Evolutionary conservation across 2,329 filamentous ascomycete species (phyloP).

Genomic region (Ascocoryne sarcoides): DNA sequence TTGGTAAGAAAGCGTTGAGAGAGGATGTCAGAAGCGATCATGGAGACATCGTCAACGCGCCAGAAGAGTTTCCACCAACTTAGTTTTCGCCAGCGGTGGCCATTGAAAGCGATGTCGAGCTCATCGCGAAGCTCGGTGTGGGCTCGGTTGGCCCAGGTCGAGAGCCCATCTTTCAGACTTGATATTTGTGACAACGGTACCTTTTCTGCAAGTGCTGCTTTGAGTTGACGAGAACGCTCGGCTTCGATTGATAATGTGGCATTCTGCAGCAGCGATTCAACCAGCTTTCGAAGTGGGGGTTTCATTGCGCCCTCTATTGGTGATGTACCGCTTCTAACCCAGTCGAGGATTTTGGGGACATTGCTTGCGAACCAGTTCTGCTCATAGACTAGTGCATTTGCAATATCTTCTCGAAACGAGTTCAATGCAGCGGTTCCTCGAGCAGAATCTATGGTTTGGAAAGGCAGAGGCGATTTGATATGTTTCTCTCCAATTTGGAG

Average conservation of each 20-base stretch:
- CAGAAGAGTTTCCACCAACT: conserved; percentile 95
- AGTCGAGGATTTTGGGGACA: conserved; percentile 53
- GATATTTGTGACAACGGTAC: conserved; percentile 31
- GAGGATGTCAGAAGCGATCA: conserved; percentile 74
- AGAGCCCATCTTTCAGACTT: conserved; percentile 50
- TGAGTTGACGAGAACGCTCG: conserved; percentile 33
- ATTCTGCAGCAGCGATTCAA: conserved; percentile 56
- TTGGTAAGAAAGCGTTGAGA: conserved; percentile 66
- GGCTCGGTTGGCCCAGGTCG: conserved; percentile 67
- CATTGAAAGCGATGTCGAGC: conserved; percentile 67
- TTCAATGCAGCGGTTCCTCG: conserved; percentile 54
- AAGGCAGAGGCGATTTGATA: conserved; percentile 30
- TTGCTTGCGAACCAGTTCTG: conserved; percentile 66
- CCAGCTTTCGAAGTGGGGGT: conserved; percentile 54
- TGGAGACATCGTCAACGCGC: conserved; percentile 84
- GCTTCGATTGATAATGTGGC: conserved; percentile 41
- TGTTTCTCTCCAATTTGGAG: conserved; percentile 34
- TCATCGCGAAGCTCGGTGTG: conserved; percentile 77
- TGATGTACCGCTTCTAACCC: conserved; percentile 47
- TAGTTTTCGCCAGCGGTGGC: conserved; percentile 69
- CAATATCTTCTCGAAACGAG: conserved; percentile 59
- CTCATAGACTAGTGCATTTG: conserved; percentile 65
- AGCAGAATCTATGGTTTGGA: conserved; percentile 54
- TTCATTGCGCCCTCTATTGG: conserved; percentile 44
- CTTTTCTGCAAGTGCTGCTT: conserved; percentile 27